Evolutionary conservation across 148 eudicot species (phyloP).

Genomic region (Mesembryanthemum crystallinum): DNA sequence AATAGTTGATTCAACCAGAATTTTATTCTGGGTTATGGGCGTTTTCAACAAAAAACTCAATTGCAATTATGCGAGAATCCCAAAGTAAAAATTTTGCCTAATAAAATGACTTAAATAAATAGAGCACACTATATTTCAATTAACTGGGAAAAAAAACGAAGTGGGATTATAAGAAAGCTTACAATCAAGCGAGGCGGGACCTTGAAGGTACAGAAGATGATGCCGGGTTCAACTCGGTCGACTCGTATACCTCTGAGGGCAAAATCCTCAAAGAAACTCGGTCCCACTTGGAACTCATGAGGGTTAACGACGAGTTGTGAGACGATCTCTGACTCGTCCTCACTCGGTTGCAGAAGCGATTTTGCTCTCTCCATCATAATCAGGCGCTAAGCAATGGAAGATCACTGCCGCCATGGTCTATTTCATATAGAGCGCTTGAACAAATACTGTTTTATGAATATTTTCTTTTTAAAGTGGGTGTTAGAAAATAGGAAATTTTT

Average conservation of each 20-base stretch:
- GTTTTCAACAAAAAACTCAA: too few species aligned
- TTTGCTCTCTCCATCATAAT: background rate
- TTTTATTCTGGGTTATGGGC: too few species aligned
- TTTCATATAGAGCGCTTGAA: too few species aligned
- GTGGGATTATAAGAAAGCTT: conserved; percentile 23
- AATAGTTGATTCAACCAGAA: too few species aligned
- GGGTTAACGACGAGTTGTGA: conserved; percentile 46
- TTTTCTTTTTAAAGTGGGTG: too few species aligned
- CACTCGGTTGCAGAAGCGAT: conserved; percentile 19
- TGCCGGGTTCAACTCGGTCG: conserved; percentile 57
- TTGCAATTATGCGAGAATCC: too few species aligned
- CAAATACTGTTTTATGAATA: too few species aligned
- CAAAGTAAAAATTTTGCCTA: too few species aligned
- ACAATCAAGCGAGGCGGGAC: conserved; percentile 70
- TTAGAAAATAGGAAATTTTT: too few species aligned
- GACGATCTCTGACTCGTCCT: conserved; percentile 37
- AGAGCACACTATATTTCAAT: background rate
- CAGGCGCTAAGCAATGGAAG: too few species aligned
- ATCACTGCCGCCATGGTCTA: too few species aligned
- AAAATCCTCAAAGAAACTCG: conserved; percentile 58
- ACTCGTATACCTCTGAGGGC: conserved; percentile 64
- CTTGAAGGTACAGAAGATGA: conserved; percentile 50
- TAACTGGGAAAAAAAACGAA: background rate
- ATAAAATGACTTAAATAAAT: too few species aligned
- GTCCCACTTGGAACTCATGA: conserved; percentile 39